Evolutionary conservation across 495 filamentous ascomycete genomes (phyloP).

Genomic region (Hypomontagnella submonticulosa): DNA sequence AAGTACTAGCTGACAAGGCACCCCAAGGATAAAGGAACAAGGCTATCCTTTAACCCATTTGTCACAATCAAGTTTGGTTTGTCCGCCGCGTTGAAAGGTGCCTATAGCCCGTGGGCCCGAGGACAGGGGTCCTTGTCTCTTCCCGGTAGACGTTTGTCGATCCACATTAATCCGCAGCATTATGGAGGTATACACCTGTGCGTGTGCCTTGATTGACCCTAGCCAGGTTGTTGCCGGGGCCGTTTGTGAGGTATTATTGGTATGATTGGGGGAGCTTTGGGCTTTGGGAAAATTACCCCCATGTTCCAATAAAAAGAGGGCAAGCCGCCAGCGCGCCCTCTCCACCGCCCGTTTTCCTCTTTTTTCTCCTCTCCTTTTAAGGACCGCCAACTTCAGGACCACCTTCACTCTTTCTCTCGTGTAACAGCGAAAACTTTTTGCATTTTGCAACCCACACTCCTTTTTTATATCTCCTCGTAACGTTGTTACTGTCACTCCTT

Average conservation of each 20-base stretch:
- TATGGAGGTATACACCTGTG: conserved; percentile 23
- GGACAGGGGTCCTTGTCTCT: conserved; percentile 33
- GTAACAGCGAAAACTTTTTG: conserved; percentile 30
- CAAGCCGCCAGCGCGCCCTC: conserved; percentile 20
- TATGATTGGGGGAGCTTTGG: conserved; percentile 1
- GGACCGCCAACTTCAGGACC: conserved; percentile 23
- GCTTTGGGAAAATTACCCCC: conserved; percentile 23
- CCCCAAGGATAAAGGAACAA: not conserved
- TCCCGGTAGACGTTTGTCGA: conserved; percentile 43
- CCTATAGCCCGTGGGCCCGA: conserved; percentile 15
- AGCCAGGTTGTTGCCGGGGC: not conserved
- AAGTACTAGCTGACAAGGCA: no score
- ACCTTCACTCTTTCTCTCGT: conserved; percentile 26
- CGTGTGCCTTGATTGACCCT: conserved; percentile 29
- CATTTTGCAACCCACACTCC: conserved; percentile 46
- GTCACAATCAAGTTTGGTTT: conserved; percentile 23
- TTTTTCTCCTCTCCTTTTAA: conserved; percentile 29
- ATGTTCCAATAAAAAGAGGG: conserved; percentile 42
- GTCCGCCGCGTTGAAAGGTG: conserved; percentile 18
- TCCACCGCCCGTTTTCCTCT: conserved; percentile 26
- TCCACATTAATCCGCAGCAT: conserved; percentile 38
- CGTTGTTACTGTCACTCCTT: conserved; percentile 36
- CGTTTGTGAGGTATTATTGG: conserved; percentile 26
- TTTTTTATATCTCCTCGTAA: conserved; percentile 29
- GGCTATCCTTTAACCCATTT: conserved; percentile 28